A percentile compares a stretch with the other conserved stretches of the same genome.
Evolutionary conservation across 371 early-diverging fungal genomes (phyloP).

Genomic region (Rhizopus microsporus): DNA sequence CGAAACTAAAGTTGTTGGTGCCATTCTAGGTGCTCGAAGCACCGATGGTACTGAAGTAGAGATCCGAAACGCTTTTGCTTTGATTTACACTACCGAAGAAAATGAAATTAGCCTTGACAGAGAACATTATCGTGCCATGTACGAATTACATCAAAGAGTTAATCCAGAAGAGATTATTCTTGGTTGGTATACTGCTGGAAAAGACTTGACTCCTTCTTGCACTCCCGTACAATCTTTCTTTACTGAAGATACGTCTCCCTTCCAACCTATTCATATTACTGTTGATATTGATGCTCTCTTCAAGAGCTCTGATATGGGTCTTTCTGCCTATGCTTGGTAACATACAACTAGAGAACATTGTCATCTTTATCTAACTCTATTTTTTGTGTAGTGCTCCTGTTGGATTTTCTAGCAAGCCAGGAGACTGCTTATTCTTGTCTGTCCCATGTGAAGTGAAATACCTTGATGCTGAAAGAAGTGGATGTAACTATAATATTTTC

Average conservation of each 20-base stretch:
- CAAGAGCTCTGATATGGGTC: constrained; percentile 68
- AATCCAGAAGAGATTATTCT: constrained; percentile 90
- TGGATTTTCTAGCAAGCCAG: constrained; percentile 66
- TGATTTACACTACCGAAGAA: constrained; percentile 73
- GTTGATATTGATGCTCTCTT: constrained; percentile 79
- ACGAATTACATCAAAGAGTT: constrained; percentile 83
- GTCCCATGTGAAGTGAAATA: constrained; percentile 88
- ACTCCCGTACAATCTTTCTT: constrained; percentile 89
- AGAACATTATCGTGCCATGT: constrained; percentile 87
- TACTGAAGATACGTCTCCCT: constrained; percentile 77
- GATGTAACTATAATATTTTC: constrained; percentile 60
- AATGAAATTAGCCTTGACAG: constrained; percentile 78
- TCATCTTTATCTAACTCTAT: too few relatives aligned
- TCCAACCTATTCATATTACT: constrained; percentile 83
- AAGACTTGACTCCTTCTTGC: constrained; percentile 70
- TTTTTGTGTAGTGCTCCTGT: constrained; percentile 61
- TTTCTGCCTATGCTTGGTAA: constrained; percentile 77
- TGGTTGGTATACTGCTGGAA: constrained; percentile 91
- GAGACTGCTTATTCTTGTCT: constrained; percentile 84
- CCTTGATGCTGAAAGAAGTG: constrained; percentile 85
- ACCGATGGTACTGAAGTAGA: constrained; percentile 87
- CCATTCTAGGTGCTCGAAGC: constrained; percentile 81
- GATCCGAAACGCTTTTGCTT: constrained; percentile 86
- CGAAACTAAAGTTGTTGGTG: constrained; percentile 87
- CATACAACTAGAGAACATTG: neutral